These are phyloP conservation scores for Colletotrichum musae DNA, from an alignment of 2,329 filamentous ascomycete genomes.

Conservation along the genomic window DNA sequence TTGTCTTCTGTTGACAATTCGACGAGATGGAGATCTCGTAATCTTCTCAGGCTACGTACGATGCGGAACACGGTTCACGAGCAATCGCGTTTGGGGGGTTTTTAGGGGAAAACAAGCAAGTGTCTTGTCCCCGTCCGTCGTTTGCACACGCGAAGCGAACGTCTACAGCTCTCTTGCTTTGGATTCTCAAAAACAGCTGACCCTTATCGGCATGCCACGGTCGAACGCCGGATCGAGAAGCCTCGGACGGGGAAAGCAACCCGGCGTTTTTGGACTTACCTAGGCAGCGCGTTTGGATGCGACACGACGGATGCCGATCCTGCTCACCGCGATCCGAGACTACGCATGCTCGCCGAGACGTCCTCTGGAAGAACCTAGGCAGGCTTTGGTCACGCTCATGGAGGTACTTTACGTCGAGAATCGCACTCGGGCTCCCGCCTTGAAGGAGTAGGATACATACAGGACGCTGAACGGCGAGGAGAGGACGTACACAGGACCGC, in stretches of 20 bases:
- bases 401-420: constrained; percentile 63
- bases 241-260: not conserved
- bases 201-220: not conserved
- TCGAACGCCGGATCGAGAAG: not conserved
- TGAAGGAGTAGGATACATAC: constrained; percentile 48
- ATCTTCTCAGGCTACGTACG: not conserved
- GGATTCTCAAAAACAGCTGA: not conserved
- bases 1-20: not conserved
- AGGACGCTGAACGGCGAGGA: constrained; percentile 56
- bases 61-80: no score
- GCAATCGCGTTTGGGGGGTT: not conserved
- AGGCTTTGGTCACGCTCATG: constrained; percentile 59
- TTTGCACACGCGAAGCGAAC: no score
- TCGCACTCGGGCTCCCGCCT: constrained; percentile 62
- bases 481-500: constrained; percentile 58
- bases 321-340: constrained; percentile 54
- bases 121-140: not conserved
- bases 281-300: no score
- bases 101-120: not conserved
- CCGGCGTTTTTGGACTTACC: no score
- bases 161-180: not conserved
- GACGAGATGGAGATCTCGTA: not conserved
- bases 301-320: no score
- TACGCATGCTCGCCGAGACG: constrained; percentile 61
- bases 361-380: constrained; percentile 54